Conservation (phyloP, 345 rosid species). For the Cochlearia excelsa region DNA sequence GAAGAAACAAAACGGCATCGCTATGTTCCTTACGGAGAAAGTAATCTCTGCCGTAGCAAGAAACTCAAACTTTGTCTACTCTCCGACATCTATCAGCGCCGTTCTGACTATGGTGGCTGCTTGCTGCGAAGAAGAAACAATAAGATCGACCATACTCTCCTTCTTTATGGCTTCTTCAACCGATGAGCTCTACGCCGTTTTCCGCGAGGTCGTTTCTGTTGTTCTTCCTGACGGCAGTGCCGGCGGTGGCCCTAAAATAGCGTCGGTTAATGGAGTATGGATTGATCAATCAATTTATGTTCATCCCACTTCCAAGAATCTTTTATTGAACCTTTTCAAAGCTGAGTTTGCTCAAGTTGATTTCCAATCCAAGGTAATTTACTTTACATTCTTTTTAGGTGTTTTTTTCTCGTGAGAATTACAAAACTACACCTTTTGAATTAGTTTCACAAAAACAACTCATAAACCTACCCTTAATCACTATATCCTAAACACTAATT, state of each 20-base stretch:
- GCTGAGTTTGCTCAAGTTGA: constrained; percentile 17
- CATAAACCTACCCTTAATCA: too few species aligned
- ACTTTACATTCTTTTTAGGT: not conserved
- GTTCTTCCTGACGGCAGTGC: constrained; percentile 11
- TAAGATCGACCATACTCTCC: constrained; percentile 8
- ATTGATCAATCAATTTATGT: not conserved
- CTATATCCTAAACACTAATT: too few species aligned
- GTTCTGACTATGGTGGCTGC: constrained; percentile 16
- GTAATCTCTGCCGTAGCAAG: constrained; percentile 11
- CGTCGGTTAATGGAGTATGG: constrained; percentile 19
- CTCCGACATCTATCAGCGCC: constrained; percentile 22
- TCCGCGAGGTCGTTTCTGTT: not conserved
- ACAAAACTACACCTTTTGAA: too few species aligned
- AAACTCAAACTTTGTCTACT: constrained; percentile 22
- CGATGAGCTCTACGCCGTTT: constrained; percentile 8
- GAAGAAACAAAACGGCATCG: constrained; percentile 22
- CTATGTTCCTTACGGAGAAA: constrained; percentile 14
- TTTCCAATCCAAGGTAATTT: constrained; percentile 19
- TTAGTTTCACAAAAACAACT: too few species aligned
- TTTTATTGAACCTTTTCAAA: constrained; percentile 14
- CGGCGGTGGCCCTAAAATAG: constrained; percentile 9
- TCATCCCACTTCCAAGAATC: not conserved
- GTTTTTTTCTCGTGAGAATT: not conserved
- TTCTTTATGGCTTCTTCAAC: not conserved
- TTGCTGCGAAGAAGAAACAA: not conserved